Base-by-base conservation (phyloP, 257 asterid species). In the Thymus mandschuricus region DNA sequence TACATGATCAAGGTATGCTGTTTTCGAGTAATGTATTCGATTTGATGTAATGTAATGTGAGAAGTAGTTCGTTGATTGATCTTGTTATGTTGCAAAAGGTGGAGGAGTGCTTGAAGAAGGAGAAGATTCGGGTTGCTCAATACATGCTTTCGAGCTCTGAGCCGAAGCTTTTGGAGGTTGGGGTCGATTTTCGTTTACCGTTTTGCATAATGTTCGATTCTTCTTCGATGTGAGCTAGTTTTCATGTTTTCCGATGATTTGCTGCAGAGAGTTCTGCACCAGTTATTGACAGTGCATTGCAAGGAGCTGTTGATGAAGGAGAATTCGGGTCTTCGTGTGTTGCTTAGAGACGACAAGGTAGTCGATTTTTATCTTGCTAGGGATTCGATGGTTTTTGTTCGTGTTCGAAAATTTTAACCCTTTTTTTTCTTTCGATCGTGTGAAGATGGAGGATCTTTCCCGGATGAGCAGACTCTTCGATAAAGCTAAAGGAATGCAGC, bases 321-420 rank as follows among this genome's bases (percentile, higher is more conserved):
- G 78, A 80, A 86, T 59, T 84, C 95, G 63, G 95, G 95, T 64
- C 78, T 85, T 54, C 82, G 78, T 65, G 84, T 75, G n/a, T 69
- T 87, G 79, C 89, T 88, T 44, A 78, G 76, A 60, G 82, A 86
- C 62, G 88, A 82, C 60, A 88, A 83, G 89, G 93, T 82, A 75
- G 44, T 67, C 11, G 44, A 28, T 30, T 10, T 56, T 21, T 21
- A 21, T 21, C 57, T 51, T 50, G 59, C 44, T 38, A 43, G 8
- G n/a, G 15, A 1, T 46, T 46, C 38, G 1, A 34, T 4, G 41
- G 7, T 38, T 38, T 21, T 38, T 38, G 41, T 51, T 38, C 27
- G 21, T 52, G 59, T 52, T 11, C 8, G 59, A 27, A 52, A 1
- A 6, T 0, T 12, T 48, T 48, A 12, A 5, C 54, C 3, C 1